Evolutionary conservation across 768 basidiomycete genomes (phyloP), one percentile per base, ranked within the genome.

Genomic region (Auriscalpium microsporum): DNA sequence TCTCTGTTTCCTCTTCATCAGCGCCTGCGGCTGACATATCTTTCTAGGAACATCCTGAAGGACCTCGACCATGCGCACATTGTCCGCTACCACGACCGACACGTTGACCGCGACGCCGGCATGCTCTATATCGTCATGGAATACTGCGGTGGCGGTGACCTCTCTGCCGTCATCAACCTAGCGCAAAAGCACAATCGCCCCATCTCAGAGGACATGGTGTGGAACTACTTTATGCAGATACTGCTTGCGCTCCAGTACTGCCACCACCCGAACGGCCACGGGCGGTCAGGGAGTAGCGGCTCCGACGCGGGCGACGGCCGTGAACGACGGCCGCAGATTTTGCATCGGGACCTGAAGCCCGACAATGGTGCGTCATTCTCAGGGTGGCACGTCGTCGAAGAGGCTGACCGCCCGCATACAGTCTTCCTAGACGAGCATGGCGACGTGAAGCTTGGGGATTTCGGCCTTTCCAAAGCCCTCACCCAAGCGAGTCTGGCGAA

Each of bases 81-180:
- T 59, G 96, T 99, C 58, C 90, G 90, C 63, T 95, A 94, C 70
- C 85, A 91, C 63, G 93, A 96, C 76, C 80, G 93, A 58, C 77
- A 88, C 65, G 90, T 97, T 56, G 96, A 99, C 74, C 78, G 88
- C 58, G 90, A 94, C 50, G 79, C 81, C 40, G 92, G 92, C 19
- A 89, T 94, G 55, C 81, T 98, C 45, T 98, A 97, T 69, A 97
- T 99, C 58, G 78, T 98, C 62, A 99, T 98, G 96, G 96, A 99
- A 73, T 98, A 92, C 68, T 99, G 96, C 66, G 94, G 92, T 5
- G 94, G 94, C 19, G 96, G 96, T 11, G 96, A 99, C 73, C 79
- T 99, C 53, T 90, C 90, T 1, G 74, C 80, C 37, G 71, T 96
- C 64, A 96, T 98, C 69, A 90, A 91, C 65, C 84, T 83, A 58